Percentiles rank a stretch among this genome's conserved stretches.
phyloP scores from a whole-genome alignment of 257 asterid species.

The Ajuga chamaepitys region DNA sequence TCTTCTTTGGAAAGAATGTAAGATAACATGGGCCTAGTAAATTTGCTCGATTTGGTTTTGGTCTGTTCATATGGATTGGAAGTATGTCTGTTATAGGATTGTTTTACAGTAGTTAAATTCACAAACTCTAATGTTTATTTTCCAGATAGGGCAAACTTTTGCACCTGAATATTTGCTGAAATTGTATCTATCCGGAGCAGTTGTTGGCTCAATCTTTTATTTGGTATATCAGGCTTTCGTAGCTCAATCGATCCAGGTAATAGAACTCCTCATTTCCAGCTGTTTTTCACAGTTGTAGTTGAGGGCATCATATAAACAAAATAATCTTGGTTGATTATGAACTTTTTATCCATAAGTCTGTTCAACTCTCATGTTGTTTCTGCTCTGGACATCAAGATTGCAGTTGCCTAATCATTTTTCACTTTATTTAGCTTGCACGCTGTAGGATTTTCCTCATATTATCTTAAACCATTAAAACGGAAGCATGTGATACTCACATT shows the following conservation, averaged over 20 bases:
- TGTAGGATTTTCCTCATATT: neutral
- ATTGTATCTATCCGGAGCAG: constrained; percentile 75
- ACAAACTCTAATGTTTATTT: constrained; percentile 12
- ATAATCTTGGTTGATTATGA: neutral
- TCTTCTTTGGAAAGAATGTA: constrained; percentile 80
- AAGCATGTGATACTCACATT: neutral
- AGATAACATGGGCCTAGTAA: constrained; percentile 23
- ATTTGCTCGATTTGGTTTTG: neutral
- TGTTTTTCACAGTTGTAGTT: neutral
- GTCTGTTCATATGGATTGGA: neutral
- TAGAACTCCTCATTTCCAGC: neutral
- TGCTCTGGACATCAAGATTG: neutral
- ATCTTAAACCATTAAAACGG: neutral
- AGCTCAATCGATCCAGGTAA: constrained; percentile 58
- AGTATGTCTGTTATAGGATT: neutral
- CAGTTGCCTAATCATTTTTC: neutral
- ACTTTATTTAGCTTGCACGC: neutral
- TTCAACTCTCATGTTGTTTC: neutral
- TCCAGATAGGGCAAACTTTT: constrained; percentile 63
- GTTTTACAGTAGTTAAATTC: neutral
- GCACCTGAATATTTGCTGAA: constrained; percentile 77
- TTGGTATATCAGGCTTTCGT: constrained; percentile 62
- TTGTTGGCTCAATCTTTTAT: constrained; percentile 77
- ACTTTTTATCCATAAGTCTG: neutral
- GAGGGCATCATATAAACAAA: neutral